A percentile compares a stretch with the other conserved stretches of the same genome.
Conservation (phyloP, 495 filamentous ascomycete species). For the Trichoderma reesei region DNA sequence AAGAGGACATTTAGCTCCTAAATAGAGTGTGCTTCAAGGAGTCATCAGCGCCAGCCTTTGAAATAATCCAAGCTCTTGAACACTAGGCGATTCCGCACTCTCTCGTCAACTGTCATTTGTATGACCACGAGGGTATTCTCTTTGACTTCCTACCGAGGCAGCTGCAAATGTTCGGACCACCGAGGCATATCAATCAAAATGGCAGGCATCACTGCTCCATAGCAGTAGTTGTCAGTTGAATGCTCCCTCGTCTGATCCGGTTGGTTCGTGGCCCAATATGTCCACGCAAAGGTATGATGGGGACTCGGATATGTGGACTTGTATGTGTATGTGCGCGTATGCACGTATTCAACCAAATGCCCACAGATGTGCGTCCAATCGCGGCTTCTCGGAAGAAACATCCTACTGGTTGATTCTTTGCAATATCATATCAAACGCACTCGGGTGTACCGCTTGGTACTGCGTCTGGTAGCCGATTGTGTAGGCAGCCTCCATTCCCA, state of each 20-base stretch:
- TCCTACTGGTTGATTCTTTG: not conserved
- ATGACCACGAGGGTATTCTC: not conserved
- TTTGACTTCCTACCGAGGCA: not conserved
- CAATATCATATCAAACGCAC: not conserved
- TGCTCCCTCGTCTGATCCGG: not conserved
- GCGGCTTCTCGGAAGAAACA: not conserved
- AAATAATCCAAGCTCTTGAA: too few species aligned
- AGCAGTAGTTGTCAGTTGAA: not conserved
- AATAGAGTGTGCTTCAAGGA: too few species aligned
- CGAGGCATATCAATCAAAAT: not conserved
- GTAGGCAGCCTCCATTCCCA: not conserved
- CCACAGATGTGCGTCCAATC: not conserved
- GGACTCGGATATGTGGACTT: not conserved
- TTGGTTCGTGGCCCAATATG: conserved; percentile 1
- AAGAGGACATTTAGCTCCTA: too few species aligned
- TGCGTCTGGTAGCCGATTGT: not conserved
- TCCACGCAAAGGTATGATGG: not conserved
- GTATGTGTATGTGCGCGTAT: not conserved
- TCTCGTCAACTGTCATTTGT: not conserved
- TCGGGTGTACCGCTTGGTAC: not conserved
- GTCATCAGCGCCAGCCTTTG: not conserved
- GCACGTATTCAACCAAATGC: not conserved
- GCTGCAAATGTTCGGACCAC: not conserved
- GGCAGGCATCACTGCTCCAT: not conserved
- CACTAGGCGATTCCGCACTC: not conserved